phyloP scores from a whole-genome alignment of 1,139 yeast species.

The Spencermartinsiella ligniputridi region DNA sequence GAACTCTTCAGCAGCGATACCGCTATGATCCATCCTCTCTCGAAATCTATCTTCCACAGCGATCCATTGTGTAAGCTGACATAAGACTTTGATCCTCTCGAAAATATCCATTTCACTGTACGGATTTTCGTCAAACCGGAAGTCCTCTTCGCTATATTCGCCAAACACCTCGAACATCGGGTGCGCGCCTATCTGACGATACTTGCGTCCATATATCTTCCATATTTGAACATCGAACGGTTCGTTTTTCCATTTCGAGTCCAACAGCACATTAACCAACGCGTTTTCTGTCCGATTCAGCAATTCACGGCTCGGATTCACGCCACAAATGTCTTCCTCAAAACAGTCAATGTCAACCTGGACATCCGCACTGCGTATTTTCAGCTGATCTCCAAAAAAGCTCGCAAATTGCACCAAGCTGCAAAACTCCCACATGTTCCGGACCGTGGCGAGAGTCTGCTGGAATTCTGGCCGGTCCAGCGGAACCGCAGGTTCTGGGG shows the following conservation, averaged over 20 bases:
- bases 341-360: constrained; percentile 25
- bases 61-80: constrained; percentile 24
- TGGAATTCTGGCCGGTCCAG: constrained; percentile 23
- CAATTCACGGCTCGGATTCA: constrained; percentile 14
- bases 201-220: constrained; percentile 13
- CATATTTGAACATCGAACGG: constrained; percentile 16
- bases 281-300: constrained; percentile 16
- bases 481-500: constrained; percentile 14
- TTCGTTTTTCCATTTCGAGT: constrained; percentile 14
- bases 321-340: constrained; percentile 30
- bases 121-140: constrained; percentile 5
- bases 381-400: constrained; percentile 23
- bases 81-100: constrained; percentile 20
- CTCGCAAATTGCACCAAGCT: constrained; percentile 25
- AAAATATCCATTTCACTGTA: constrained; percentile 12
- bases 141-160: constrained; percentile 10
- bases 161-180: constrained; percentile 10
- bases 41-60: constrained; percentile 23
- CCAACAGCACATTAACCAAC: constrained; percentile 14
- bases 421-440: constrained; percentile 29
- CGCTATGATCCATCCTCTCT: constrained; percentile 21
- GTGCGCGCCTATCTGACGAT: constrained; percentile 5
- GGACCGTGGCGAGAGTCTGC: constrained; percentile 18
- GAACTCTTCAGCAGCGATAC: constrained; percentile 18
- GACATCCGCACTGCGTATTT: constrained; percentile 18